These are phyloP conservation scores for Balakata baccata DNA, from an alignment of 345 rosid species.

Conservation along the genomic window DNA sequence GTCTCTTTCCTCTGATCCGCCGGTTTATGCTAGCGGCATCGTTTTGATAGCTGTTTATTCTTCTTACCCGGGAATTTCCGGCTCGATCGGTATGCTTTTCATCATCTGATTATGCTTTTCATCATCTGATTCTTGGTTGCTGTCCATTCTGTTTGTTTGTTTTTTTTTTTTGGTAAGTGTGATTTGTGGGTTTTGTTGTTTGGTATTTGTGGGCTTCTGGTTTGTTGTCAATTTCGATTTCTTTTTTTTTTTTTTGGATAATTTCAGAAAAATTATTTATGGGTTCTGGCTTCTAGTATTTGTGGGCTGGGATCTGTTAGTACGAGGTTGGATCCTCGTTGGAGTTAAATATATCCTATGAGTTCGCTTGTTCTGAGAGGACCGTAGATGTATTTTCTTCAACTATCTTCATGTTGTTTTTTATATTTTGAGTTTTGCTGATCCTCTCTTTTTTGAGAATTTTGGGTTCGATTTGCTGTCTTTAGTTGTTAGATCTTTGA, in stretches of 20 bases:
- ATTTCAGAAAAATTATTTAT: not conserved
- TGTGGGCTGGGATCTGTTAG: constrained; percentile 26
- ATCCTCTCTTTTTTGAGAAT: not conserved
- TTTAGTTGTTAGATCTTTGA: constrained; percentile 9
- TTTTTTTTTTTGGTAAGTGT: not conserved
- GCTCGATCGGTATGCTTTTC: constrained; percentile 26
- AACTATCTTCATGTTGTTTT: not conserved
- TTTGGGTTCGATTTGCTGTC: constrained; percentile 1
- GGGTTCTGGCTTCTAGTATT: not conserved
- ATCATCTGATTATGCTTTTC: constrained; percentile 13
- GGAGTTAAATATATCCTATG: constrained; percentile 8
- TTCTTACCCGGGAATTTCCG: constrained; percentile 4
- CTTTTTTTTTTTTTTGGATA: not conserved
- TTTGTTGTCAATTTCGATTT: not conserved
- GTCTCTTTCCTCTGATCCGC: constrained; percentile 16
- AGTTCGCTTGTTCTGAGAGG: not conserved
- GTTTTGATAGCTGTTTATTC: not conserved
- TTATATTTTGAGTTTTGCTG: not conserved
- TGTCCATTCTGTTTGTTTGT: not conserved
- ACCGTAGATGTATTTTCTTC: not conserved
- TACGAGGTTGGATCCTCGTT: constrained; percentile 16
- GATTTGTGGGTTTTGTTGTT: not conserved
- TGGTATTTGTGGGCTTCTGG: not conserved
- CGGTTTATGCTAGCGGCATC: not conserved
- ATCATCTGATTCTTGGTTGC: not conserved